A percentile compares a stretch with the other conserved stretches of the same genome.
phyloP scores from a whole-genome alignment of 805 yeast species.

The Metschnikowia kunwiensis region DNA sequence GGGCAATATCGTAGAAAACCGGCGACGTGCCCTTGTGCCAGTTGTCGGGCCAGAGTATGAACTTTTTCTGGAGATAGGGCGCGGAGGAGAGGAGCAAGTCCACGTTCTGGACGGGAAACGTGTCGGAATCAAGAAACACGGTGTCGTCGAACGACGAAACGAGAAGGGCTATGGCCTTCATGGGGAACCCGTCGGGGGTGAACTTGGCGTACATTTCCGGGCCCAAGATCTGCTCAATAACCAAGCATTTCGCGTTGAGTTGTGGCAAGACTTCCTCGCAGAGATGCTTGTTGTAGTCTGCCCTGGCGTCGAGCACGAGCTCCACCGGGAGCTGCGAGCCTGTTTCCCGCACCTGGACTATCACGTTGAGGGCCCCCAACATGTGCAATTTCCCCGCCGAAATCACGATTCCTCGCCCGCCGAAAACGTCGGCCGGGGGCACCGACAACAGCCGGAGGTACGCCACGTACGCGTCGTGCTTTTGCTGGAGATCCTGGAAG shows the following conservation, averaged over 20 bases:
- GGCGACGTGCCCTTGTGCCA: conserved; percentile 26
- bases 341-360: conserved; percentile 37
- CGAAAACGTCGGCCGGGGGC: conserved; percentile 25
- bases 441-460: conserved; percentile 23
- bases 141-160: conserved; percentile 46
- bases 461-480: conserved; percentile 28
- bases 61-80: conserved; percentile 15
- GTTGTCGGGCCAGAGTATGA: conserved; percentile 24
- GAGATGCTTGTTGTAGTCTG: conserved; percentile 37
- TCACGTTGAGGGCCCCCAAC: conserved; percentile 28
- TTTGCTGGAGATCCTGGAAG: conserved; percentile 22
- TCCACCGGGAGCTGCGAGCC: conserved; percentile 46
- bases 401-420: conserved; percentile 38
- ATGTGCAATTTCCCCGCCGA: conserved; percentile 28
- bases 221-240: conserved; percentile 50
- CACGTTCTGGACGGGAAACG: conserved; percentile 42
- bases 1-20: conserved; percentile 20
- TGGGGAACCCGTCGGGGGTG: conserved; percentile 33
- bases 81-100: conserved; percentile 27
- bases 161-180: conserved; percentile 43
- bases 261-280: conserved; percentile 63
- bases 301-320: conserved; percentile 37
- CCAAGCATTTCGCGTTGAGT: conserved; percentile 64
- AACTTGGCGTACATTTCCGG: conserved; percentile 32
- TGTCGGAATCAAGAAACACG: conserved; percentile 47